These are phyloP conservation scores for Pyrenophora tritici-repentis DNA, from an alignment of 2,329 filamentous ascomycete genomes.

Conservation along the genomic window DNA sequence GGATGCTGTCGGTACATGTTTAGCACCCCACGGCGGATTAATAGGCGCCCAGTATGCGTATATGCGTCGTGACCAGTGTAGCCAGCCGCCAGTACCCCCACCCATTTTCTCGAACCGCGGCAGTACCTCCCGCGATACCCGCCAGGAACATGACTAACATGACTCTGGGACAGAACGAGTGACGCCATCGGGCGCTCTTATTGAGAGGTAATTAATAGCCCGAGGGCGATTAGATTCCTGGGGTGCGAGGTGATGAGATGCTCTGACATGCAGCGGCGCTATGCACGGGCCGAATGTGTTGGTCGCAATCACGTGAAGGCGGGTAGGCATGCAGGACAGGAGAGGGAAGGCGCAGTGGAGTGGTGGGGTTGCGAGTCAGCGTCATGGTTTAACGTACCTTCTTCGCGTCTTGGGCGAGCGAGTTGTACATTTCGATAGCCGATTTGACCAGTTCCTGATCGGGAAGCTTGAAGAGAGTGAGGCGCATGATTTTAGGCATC, in stretches of 20 bases:
- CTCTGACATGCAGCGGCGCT: constrained; percentile 20
- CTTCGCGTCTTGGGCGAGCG: constrained; percentile 38
- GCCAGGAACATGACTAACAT: constrained; percentile 10
- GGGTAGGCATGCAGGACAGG: constrained; percentile 18
- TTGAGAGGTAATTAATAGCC: constrained; percentile 9
- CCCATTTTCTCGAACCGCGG: constrained; percentile 11
- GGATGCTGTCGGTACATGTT: constrained; percentile 1
- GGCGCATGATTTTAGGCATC: constrained; percentile 43
- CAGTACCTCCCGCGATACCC: constrained; percentile 6
- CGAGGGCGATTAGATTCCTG: constrained; percentile 15
- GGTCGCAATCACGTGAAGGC: constrained; percentile 4
- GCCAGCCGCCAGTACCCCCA: constrained; percentile 13
- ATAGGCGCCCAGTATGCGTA: constrained; percentile 5
- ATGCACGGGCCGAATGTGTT: constrained; percentile 11
- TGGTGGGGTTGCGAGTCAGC: constrained; percentile 6
- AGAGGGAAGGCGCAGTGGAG: constrained; percentile 1
- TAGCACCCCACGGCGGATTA: neutral
- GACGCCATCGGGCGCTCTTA: constrained; percentile 1
- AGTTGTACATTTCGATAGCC: constrained; percentile 40
- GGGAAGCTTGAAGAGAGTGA: constrained; percentile 47
- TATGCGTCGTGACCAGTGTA: constrained; percentile 10
- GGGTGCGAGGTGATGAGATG: constrained; percentile 22
- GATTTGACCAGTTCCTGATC: constrained; percentile 35
- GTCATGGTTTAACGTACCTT: constrained; percentile 35
- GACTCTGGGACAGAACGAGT: constrained; percentile 1